Base-by-base conservation (phyloP, 2,329 filamentous ascomycete species). In the Iodosphaeria phyllophila region DNA sequence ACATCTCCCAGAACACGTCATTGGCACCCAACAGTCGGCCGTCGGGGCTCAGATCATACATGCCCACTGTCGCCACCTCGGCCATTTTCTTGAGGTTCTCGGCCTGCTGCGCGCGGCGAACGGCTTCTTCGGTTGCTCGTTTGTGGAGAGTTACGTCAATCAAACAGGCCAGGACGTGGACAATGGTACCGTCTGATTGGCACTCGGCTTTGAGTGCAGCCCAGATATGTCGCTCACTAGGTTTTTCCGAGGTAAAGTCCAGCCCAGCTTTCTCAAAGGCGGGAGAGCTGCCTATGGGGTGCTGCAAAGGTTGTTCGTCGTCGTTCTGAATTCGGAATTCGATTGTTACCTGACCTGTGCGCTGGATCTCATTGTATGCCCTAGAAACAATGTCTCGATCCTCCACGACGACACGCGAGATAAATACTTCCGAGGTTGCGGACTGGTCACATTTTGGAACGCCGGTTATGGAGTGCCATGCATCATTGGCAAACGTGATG, bases 401-500 rank as follows among this genome's bases (percentile, higher is more conserved):
- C 22, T 60, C 55, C 12, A 59, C 54, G 3, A 56, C 44, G 3
- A 61, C 50, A 12, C 48, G 56, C 5, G 52, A 46, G 5, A 60
- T 36, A 22, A 63, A 49, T 5, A 46, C 51, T 20, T 47, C 36
- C 6, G 41, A 32, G 4, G 34, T 34, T 10, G 43, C 47, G 6
- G 35, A 30, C n/a, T n/a, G n/a, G n/a, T n/a, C n/a, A n/a, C n/a
- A n/a, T 31, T 35, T 43, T 18, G 52, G 41, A 23, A 53, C 49
- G 2, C 59, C 58, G 2, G 58, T 62, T 18, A 66, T 61, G 19
- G 54, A 51, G 35, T 60, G 54, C 52, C 58, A 82, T 6, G 71
- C 67, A 24, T 76, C 64, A 37, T 83, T 83, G 30, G 72, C 74
- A 40, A 74, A 80, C 1, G 61, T 66, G 29, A 82, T 64, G 19